Base-by-base conservation (phyloP, 257 asterid species). In the Forsythia viridissima region DNA sequence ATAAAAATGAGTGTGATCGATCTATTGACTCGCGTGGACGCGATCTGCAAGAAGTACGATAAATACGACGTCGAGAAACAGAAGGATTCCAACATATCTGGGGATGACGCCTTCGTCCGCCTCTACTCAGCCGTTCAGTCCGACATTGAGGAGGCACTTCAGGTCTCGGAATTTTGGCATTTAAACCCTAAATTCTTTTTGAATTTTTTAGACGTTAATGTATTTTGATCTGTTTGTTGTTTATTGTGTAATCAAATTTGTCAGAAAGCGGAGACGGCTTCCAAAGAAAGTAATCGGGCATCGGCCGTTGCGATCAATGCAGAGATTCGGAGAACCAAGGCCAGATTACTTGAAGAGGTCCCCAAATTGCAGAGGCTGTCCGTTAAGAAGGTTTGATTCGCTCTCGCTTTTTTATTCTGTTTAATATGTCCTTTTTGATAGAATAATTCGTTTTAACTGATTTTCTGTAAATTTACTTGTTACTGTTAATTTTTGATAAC, bases 1-100 rank as follows among this genome's bases (percentile, higher is more conserved):
- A 39, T 36, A 55, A 85, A 70, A 12, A 96, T 96, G 98, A 96
- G 95, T 66, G 99, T 96, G 76, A 96, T 96, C 86, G 98, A 96
- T 80, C 74, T 96, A 21, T 80, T 96, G 67, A 96, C 99, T 63
- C 94, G 99, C 36, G 98, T 96, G 8, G 99, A 96, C 57, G 46
- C 97, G 92, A 96, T 96, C 92, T 96, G 98, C 87, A 89, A 92
- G 85, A 96, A 91, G 80, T 93, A 96, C 84, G 99, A 96, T 86
- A 96, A 88, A 67, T 93, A 96, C 89, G 98, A 96, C 77, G 81
- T 96, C 83, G 88, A 90, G 46, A 88, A 80, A 78, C 91, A 80
- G 72, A 92, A 96, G 81, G 96, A 91, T 59, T 74, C 96, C 86
- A 90, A 91, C 76, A n/a, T 93, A 87, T 37, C 98, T 86, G 99